A percentile compares a stretch with the other conserved stretches of the same genome.
Conservation (phyloP, 2,329 filamentous ascomycete genomes). For the Nemania bipapillata region DNA sequence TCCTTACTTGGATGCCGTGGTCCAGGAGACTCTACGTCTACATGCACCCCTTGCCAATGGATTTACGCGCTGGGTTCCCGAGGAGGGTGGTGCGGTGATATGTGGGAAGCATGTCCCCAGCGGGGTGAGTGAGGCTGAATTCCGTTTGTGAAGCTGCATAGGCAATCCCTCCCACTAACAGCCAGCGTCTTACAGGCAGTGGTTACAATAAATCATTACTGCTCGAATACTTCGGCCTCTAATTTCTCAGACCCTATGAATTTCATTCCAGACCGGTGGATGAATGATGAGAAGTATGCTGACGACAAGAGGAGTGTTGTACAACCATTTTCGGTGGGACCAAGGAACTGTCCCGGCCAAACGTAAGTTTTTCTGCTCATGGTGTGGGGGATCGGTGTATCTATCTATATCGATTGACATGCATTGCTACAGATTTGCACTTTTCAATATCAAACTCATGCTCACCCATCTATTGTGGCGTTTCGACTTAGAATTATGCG, state of each 20-base stretch:
- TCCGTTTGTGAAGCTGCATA: too few species aligned
- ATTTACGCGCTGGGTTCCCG: too few species aligned
- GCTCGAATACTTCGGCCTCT: slow-evolving; percentile 7
- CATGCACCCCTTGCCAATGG: too few species aligned
- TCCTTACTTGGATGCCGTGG: too few species aligned
- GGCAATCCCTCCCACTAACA: too few species aligned
- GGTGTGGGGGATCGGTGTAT: background rate
- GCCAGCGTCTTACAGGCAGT: too few species aligned
- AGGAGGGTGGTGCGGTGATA: too few species aligned
- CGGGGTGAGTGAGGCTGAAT: too few species aligned
- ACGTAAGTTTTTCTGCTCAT: slow-evolving; percentile 9
- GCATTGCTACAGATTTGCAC: slow-evolving; percentile 4
- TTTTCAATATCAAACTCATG: slow-evolving; percentile 20
- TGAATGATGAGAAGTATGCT: slow-evolving; percentile 20
- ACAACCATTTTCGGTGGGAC: slow-evolving; percentile 30
- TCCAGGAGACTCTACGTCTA: too few species aligned
- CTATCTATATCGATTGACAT: background rate
- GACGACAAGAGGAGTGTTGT: slow-evolving; percentile 16
- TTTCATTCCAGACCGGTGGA: slow-evolving; percentile 33
- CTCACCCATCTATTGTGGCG: slow-evolving; percentile 20
- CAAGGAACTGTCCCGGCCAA: too few species aligned
- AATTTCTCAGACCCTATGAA: slow-evolving; percentile 23
- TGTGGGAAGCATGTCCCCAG: too few species aligned
- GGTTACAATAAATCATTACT: too few species aligned
- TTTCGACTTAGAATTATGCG: slow-evolving; percentile 11